Evolutionary conservation across 2,329 filamentous ascomycete genomes (phyloP), one percentile per base, ranked within the genome.

Genomic region (Colletotrichum sp.): DNA sequence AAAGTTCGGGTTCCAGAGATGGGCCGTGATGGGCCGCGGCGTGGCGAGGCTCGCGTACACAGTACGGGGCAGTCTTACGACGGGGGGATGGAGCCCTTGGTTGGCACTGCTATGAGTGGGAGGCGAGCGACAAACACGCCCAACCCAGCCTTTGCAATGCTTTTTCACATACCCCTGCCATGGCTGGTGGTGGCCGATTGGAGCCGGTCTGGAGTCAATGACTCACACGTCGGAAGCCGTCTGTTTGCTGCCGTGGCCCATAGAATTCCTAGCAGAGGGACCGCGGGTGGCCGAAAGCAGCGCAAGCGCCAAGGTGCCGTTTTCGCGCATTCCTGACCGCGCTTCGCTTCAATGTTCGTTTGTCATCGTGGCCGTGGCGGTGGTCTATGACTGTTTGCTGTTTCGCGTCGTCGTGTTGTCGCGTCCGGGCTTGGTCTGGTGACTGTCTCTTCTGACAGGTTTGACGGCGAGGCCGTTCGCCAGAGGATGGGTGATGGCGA

Each of bases 201-300:
- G 64, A 69, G 49, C 73, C 69, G 57, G 70, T 44, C 65, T 76
- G 63, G 63, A 64, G 72, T 72, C 69, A 77, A 77, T 77, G 76
- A 77, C 76, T 77, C 76, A 77, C 73, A 77, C 69, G 57, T 77
- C 76, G 76, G 52, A 65, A 76, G 68, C 69, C 75, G 71, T 71
- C 75, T 75, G 71, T 44, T 69, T 39, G 71, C 52, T 76, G 70
- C 57, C 55, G 44, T 65, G 70, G 57, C 73, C 73, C 73, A 76
- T 69, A 36, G 59, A 72, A 73, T 76, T 76, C 44, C 73, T 76
- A 28, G 24, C 39, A 72, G 36, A 44, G 59, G 6, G 64, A 44
- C 73, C 69, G 73, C 70, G 39, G 26, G 21, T 76, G 69, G 63
- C 73, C 73, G 73, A 67, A 76, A 76, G 57, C 70, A 76, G 73